A percentile compares a stretch with the other conserved stretches of the same genome.
Conservation (phyloP, 192 early-diverging fungal genomes). For the Phycomyces nitens region DNA sequence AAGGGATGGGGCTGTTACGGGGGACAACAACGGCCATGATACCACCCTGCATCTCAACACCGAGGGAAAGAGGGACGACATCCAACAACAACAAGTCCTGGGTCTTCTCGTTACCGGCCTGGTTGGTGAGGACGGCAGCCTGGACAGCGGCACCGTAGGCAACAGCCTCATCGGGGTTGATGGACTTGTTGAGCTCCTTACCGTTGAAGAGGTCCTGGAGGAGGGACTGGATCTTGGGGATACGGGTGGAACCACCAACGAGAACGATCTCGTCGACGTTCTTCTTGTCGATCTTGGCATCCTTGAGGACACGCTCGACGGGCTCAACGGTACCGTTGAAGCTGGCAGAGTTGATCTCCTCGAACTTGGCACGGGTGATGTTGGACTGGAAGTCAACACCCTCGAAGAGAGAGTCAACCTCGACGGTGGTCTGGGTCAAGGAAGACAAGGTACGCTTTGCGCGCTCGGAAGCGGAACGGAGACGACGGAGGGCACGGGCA, state of each 20-base stretch:
- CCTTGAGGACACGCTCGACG: slow-evolving; percentile 68
- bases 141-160: slow-evolving; percentile 99
- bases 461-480: slow-evolving; percentile 72
- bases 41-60: slow-evolving; percentile 83
- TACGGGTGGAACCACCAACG: slow-evolving; percentile 97
- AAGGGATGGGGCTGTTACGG: slow-evolving; percentile 82
- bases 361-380: slow-evolving; percentile 80
- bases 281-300: slow-evolving; percentile 73
- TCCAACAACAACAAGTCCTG: slow-evolving; percentile 79
- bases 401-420: slow-evolving; percentile 74
- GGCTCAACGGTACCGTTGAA: slow-evolving; percentile 73
- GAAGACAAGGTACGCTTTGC: slow-evolving; percentile 78
- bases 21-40: slow-evolving; percentile 81
- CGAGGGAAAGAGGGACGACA: slow-evolving; percentile 81
- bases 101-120: slow-evolving; percentile 50
- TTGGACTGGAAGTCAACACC: slow-evolving; percentile 71
- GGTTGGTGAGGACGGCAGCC: slow-evolving; percentile 88
- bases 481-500: slow-evolving; percentile 69
- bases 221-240: slow-evolving; percentile 91
- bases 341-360: slow-evolving; percentile 64
- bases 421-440: slow-evolving; percentile 63
- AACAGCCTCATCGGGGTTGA: slow-evolving; percentile 98
- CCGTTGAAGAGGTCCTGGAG: slow-evolving; percentile 97
- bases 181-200: slow-evolving; percentile 98
- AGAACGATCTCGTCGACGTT: slow-evolving; percentile 88